These are phyloP conservation scores for Hirsutella minnesotensis DNA, from an alignment of 2,329 filamentous ascomycete genomes.

Conservation along the genomic window DNA sequence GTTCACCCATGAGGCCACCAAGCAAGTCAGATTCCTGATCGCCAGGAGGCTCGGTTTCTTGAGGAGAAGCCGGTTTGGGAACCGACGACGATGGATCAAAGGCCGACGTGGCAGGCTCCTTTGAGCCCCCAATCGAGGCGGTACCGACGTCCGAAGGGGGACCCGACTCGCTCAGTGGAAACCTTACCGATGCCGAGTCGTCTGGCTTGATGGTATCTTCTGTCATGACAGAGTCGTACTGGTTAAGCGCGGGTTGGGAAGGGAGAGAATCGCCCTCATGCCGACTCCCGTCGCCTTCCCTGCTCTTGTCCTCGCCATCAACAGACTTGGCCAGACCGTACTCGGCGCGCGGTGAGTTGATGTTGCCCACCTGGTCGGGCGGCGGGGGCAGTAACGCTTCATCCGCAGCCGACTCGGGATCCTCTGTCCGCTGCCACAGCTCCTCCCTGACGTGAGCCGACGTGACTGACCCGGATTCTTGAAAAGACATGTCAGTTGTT, in stretches of 20 bases:
- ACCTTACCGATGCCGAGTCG: constrained; percentile 22
- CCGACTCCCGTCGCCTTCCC: constrained; percentile 9
- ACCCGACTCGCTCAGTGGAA: constrained; percentile 16
- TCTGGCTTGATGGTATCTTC: constrained; percentile 26
- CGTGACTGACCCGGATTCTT: not conserved
- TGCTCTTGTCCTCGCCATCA: constrained; percentile 14
- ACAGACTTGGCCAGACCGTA: constrained; percentile 11
- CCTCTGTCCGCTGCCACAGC: not conserved
- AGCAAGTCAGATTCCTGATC: constrained; percentile 30
- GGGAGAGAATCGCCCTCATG: constrained; percentile 9
- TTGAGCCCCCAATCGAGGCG: constrained; percentile 10
- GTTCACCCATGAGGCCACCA: constrained; percentile 31
- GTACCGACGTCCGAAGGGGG: constrained; percentile 16
- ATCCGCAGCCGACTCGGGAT: not conserved
- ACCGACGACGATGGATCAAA: constrained; percentile 7
- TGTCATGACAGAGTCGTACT: constrained; percentile 21
- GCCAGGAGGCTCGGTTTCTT: constrained; percentile 9
- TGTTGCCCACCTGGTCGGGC: constrained; percentile 27
- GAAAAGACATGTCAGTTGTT: not conserved
- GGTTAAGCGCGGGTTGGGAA: constrained; percentile 12
- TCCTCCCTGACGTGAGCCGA: not conserved
- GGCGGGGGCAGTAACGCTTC: constrained; percentile 22
- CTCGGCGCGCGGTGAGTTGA: constrained; percentile 20
- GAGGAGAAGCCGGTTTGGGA: constrained; percentile 10
- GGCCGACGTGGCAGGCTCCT: constrained; percentile 4